Percentiles rank a stretch among this genome's conserved stretches.
Evolutionary conservation across 305 asterid species (phyloP).

Genomic region (Lippia alba): DNA sequence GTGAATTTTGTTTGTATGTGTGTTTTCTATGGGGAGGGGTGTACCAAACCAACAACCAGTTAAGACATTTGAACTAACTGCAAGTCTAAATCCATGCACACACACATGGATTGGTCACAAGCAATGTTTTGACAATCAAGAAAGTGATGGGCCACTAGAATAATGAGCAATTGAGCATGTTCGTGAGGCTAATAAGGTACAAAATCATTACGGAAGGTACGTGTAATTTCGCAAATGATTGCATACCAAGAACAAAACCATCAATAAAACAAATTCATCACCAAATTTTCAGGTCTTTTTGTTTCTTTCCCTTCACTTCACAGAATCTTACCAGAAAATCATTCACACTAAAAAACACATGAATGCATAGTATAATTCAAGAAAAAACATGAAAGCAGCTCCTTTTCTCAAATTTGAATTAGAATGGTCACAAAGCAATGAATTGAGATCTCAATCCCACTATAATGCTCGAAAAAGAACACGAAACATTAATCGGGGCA

Average conservation of each 20-base stretch:
- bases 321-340: slow-evolving; percentile 17
- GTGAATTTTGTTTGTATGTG: background rate
- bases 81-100: background rate
- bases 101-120: slow-evolving; percentile 5
- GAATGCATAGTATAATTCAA: too few species aligned
- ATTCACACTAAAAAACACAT: slow-evolving; percentile 5
- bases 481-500: background rate
- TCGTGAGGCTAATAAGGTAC: slow-evolving; percentile 29
- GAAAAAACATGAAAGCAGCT: background rate
- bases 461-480: background rate
- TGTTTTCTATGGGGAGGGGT: background rate
- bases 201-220: slow-evolving; percentile 20
- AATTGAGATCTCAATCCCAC: background rate
- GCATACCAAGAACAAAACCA: slow-evolving; percentile 15
- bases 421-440: background rate
- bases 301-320: slow-evolving; percentile 28
- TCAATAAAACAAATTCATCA: slow-evolving; percentile 16
- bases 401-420: too few species aligned
- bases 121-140: slow-evolving; percentile 3
- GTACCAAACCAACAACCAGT: slow-evolving; percentile 27
- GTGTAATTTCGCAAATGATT: slow-evolving; percentile 13
- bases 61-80: slow-evolving; percentile 32
- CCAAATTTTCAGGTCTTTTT: slow-evolving; percentile 18
- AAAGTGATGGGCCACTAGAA: slow-evolving; percentile 36
- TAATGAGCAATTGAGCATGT: slow-evolving; percentile 24